Conservation (phyloP, 306 rosid species). For the Casuarina cunninghamiana region DNA sequence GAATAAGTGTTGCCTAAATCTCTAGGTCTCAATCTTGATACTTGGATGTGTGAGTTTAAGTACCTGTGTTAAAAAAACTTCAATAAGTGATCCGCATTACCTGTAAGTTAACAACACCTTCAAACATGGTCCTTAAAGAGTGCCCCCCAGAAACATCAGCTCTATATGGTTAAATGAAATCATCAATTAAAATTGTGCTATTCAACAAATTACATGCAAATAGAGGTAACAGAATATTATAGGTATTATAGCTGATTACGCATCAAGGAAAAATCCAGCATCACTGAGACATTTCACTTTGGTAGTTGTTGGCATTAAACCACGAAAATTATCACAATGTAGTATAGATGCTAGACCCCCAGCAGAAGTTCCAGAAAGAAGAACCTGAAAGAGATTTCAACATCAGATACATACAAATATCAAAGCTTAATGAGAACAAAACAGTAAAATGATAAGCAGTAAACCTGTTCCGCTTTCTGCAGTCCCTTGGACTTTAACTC, state of each 20-base stretch:
- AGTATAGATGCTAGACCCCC: constrained; percentile 89
- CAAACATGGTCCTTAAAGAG: constrained; percentile 70
- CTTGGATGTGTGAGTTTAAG: too few species aligned
- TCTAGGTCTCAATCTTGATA: too few species aligned
- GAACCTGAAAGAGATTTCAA: constrained; percentile 48
- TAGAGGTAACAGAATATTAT: constrained; percentile 8
- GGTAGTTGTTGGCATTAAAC: constrained; percentile 58
- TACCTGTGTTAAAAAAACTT: neutral
- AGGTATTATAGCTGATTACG: constrained; percentile 48
- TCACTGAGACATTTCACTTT: constrained; percentile 86
- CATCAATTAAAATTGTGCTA: constrained; percentile 25
- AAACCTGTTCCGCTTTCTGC: constrained; percentile 74
- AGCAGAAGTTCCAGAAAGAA: constrained; percentile 93
- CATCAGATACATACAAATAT: constrained; percentile 14
- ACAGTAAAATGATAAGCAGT: constrained; percentile 17
- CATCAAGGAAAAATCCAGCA: constrained; percentile 82
- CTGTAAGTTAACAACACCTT: constrained; percentile 79
- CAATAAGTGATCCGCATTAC: constrained; percentile 34
- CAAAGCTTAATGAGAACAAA: constrained; percentile 7
- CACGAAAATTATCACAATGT: constrained; percentile 79
- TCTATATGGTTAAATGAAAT: constrained; percentile 49
- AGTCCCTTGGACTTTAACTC: constrained; percentile 77
- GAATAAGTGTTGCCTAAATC: too few species aligned
- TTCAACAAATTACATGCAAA: constrained; percentile 12
- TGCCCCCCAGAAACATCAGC: constrained; percentile 78